Evolutionary conservation across 257 asterid genomes (phyloP).

Genomic region (Solanum clarkiae): DNA sequence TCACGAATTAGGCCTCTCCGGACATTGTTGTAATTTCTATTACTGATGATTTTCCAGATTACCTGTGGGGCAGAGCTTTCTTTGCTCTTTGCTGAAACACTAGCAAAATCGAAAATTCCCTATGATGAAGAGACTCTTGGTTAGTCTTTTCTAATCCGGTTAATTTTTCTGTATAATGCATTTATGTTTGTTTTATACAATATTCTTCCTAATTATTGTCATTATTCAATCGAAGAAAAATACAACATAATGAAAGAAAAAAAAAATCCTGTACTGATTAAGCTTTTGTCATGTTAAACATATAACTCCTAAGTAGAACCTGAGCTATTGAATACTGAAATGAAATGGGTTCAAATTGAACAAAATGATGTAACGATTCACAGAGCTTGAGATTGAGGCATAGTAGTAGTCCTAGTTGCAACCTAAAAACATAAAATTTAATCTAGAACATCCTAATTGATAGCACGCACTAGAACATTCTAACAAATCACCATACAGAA

Average conservation of each 20-base stretch:
- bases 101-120: constrained; percentile 65
- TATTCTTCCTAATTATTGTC: not conserved
- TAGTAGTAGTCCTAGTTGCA: not conserved
- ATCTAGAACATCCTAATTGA: not conserved
- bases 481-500: not conserved
- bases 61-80: constrained; percentile 98
- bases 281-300: not conserved
- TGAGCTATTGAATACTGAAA: not conserved
- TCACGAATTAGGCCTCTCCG: too few relatives aligned
- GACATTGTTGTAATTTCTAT: not conserved
- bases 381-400: not conserved
- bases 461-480: not conserved
- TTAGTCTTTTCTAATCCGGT: constrained; percentile 12
- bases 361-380: not conserved
- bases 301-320: not conserved
- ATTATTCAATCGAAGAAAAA: not conserved
- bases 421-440: not conserved
- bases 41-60: constrained; percentile 29
- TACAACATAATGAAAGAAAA: not conserved
- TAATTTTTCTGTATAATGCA: not conserved
- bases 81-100: constrained; percentile 67
- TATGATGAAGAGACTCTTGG: constrained; percentile 64
- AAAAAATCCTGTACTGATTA: not conserved
- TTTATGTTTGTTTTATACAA: not conserved
- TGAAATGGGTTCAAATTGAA: not conserved